These are phyloP conservation scores for Mariannaea elegans DNA, from an alignment of 2,329 filamentous ascomycete species.

Conservation along the genomic window DNA sequence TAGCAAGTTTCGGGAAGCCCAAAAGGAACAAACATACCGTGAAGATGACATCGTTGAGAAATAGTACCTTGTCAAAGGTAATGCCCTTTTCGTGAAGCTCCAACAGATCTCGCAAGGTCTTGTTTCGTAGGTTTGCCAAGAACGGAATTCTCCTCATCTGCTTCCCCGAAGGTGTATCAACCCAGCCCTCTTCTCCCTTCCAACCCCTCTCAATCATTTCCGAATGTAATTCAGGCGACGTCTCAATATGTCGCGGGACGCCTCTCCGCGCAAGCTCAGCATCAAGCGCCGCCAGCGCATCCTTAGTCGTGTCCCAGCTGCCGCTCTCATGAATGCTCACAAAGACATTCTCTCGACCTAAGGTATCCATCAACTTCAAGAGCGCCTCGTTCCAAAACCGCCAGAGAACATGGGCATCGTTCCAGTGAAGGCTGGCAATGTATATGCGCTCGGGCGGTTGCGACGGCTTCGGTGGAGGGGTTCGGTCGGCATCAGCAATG, in stretches of 20 bases:
- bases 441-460: slow-evolving; percentile 60
- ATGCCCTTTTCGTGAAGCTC: slow-evolving; percentile 59
- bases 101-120: slow-evolving; percentile 66
- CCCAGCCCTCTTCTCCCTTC: slow-evolving; percentile 66
- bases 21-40: slow-evolving; percentile 50
- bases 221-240: slow-evolving; percentile 67
- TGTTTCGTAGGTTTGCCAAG: slow-evolving; percentile 70
- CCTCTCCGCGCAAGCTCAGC: slow-evolving; percentile 58
- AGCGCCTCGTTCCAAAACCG: slow-evolving; percentile 71
- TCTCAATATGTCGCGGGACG: slow-evolving; percentile 62
- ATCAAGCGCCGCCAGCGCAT: slow-evolving; percentile 66
- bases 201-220: slow-evolving; percentile 61
- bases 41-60: slow-evolving; percentile 72
- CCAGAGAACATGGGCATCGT: slow-evolving; percentile 67
- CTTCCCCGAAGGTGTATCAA: slow-evolving; percentile 62
- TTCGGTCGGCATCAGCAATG: slow-evolving; percentile 42
- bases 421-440: slow-evolving; percentile 76
- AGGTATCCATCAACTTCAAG: slow-evolving; percentile 60
- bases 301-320: slow-evolving; percentile 74
- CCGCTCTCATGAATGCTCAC: slow-evolving; percentile 75
- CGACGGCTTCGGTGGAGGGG: slow-evolving; percentile 35
- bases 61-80: slow-evolving; percentile 67
- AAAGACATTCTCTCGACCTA: slow-evolving; percentile 72
- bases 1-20: not conserved
- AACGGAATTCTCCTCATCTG: slow-evolving; percentile 75